These are phyloP conservation scores for Ophiocordyceps camponoti-rufipedis DNA, from an alignment of 2,329 filamentous ascomycete species.

Conservation along the genomic window DNA sequence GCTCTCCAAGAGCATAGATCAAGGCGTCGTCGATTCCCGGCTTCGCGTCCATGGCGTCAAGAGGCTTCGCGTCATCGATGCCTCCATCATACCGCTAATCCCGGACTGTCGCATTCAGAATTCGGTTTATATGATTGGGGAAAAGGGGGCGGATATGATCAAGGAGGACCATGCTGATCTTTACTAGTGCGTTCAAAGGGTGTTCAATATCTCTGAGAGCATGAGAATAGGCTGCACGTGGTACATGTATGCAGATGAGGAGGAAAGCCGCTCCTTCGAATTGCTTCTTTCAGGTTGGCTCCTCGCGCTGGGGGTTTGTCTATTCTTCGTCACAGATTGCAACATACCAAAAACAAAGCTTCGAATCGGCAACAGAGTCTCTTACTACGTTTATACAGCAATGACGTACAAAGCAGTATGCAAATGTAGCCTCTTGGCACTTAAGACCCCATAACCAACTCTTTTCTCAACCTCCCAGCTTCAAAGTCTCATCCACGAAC, in stretches of 20 bases:
- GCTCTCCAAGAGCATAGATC: slow-evolving; percentile 28
- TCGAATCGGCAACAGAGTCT: neutral
- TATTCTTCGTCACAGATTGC: neutral
- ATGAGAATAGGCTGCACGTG: neutral
- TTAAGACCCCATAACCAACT: too few relatives aligned
- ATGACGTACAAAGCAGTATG: neutral
- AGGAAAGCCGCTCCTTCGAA: too few relatives aligned
- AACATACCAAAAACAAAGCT: neutral
- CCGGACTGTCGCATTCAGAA: slow-evolving; percentile 41
- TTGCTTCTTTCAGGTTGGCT: too few relatives aligned
- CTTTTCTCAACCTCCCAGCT: too few relatives aligned
- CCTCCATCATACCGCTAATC: slow-evolving; percentile 35
- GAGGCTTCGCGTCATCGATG: slow-evolving; percentile 35
- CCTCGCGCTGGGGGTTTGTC: too few relatives aligned
- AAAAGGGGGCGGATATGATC: slow-evolving; percentile 20
- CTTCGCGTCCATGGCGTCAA: slow-evolving; percentile 35
- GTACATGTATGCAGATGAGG: neutral
- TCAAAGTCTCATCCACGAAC: too few relatives aligned
- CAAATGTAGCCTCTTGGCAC: neutral
- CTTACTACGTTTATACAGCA: neutral
- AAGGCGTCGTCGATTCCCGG: slow-evolving; percentile 31
- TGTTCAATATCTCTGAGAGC: neutral
- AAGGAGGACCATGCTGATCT: neutral
- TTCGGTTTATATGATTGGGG: slow-evolving; percentile 39
- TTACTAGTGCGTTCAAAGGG: neutral